Conservation (phyloP, 2,329 filamentous ascomycete species). For the Fusarium camptoceras region DNA sequence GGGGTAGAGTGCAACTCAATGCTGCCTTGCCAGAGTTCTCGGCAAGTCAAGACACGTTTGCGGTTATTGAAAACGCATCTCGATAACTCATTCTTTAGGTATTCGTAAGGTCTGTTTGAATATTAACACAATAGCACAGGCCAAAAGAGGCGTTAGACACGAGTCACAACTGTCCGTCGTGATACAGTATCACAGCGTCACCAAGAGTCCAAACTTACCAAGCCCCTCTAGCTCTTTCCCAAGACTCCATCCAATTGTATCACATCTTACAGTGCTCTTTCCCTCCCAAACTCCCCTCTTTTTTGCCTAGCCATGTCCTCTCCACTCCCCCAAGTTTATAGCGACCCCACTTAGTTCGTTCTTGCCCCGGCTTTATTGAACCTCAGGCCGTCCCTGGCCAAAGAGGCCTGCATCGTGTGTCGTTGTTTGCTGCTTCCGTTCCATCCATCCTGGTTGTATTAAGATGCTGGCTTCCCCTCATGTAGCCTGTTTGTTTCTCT, state of each 20-base stretch:
- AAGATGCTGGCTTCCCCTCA: slow-evolving; percentile 33
- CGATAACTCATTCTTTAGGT: not conserved
- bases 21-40: not conserved
- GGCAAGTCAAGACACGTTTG: slow-evolving; percentile 16
- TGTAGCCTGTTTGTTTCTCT: slow-evolving; percentile 15
- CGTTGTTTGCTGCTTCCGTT: slow-evolving; percentile 28
- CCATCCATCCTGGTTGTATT: slow-evolving; percentile 17
- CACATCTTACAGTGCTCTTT: slow-evolving; percentile 16
- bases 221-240: slow-evolving; percentile 21
- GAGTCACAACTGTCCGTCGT: slow-evolving; percentile 20
- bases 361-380: slow-evolving; percentile 25
- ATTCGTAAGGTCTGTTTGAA: not conserved
- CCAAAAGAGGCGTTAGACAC: slow-evolving; percentile 25
- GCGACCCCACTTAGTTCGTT: slow-evolving; percentile 33
- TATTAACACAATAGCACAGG: not conserved
- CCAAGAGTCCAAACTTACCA: slow-evolving; percentile 13
- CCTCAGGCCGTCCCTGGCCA: slow-evolving; percentile 29
- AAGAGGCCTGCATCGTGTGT: slow-evolving; percentile 29
- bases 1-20: not conserved
- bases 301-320: slow-evolving; percentile 21
- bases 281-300: slow-evolving; percentile 25
- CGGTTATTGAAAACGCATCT: slow-evolving; percentile 3
- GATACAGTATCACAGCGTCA: slow-evolving; percentile 38
- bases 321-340: slow-evolving; percentile 35
- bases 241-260: slow-evolving; percentile 5